Conservation (phyloP, 2,329 filamentous ascomycete species). For the Cladosporium phlei region DNA sequence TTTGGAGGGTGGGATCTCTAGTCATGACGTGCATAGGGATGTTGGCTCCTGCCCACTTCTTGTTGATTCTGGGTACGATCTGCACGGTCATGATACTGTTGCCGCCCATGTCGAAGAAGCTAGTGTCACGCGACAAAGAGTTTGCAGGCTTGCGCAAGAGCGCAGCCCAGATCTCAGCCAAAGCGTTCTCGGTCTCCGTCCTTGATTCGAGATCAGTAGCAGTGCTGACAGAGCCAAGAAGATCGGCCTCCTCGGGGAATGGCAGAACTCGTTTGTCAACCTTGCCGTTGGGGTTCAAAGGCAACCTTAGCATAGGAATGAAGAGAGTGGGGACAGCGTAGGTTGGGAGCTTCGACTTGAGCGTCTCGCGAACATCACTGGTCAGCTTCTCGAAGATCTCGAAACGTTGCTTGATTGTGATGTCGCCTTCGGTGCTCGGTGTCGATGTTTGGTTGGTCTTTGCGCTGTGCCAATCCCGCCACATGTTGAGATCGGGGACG, state of each 20-base stretch:
- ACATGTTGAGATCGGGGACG: constrained; percentile 73
- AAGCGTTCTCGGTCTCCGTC: constrained; percentile 56
- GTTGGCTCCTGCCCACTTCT: constrained; percentile 58
- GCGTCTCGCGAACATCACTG: constrained; percentile 59
- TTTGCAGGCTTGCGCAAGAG: constrained; percentile 61
- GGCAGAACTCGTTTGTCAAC: constrained; percentile 74
- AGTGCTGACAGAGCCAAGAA: constrained; percentile 52
- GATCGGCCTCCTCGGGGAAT: constrained; percentile 70
- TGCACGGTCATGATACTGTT: constrained; percentile 78
- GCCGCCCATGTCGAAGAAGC: constrained; percentile 76
- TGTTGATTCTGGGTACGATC: constrained; percentile 66
- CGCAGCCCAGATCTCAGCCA: constrained; percentile 71
- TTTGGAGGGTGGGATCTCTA: constrained; percentile 55
- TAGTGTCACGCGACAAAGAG: constrained; percentile 58
- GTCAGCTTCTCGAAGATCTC: constrained; percentile 56
- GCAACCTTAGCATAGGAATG: constrained; percentile 67
- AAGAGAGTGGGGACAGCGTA: constrained; percentile 74
- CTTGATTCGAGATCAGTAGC: constrained; percentile 43
- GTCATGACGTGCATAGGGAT: constrained; percentile 69
- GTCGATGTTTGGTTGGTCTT: constrained; percentile 21
- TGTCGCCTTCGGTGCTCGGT: constrained; percentile 6
- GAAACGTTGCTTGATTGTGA: constrained; percentile 13
- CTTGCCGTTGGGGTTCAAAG: constrained; percentile 81
- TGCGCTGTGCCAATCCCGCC: constrained; percentile 62
- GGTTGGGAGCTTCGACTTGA: constrained; percentile 66